Evolutionary conservation across 306 rosid genomes (phyloP).

Genomic region (Clitoria ternatea): DNA sequence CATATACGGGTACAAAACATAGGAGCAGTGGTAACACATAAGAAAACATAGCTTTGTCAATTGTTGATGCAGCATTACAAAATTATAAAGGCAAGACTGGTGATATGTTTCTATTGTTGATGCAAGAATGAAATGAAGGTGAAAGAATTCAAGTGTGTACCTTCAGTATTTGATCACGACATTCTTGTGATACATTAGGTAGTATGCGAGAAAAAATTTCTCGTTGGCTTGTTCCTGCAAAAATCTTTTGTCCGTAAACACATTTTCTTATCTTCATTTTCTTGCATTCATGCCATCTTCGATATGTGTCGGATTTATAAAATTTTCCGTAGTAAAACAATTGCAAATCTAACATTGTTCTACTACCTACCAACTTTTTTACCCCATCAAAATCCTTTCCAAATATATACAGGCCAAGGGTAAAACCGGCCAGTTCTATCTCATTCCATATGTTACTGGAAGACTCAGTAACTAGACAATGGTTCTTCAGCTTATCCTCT

Average conservation of each 20-base stretch:
- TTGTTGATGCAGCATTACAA: no score
- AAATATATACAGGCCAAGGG: conserved; percentile 59
- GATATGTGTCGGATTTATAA: conserved; percentile 41
- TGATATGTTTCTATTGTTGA: no score
- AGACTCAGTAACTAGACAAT: conserved; percentile 40
- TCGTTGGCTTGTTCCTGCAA: conserved; percentile 51
- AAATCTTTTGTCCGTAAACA: conserved; percentile 43
- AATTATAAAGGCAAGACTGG: no score
- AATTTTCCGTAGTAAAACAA: conserved; percentile 60
- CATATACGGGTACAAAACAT: background rate
- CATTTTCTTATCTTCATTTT: conserved; percentile 37
- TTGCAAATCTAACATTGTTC: conserved; percentile 43
- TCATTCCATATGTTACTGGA: conserved; percentile 38
- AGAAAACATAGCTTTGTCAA: no score
- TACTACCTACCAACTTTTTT: conserved; percentile 48
- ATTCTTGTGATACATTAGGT: conserved; percentile 33
- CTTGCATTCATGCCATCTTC: conserved; percentile 43
- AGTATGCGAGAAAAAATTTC: conserved; percentile 55
- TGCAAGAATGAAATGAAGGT: background rate
- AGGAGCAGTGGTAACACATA: no score
- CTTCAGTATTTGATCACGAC: conserved; percentile 35
- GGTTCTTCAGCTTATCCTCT: conserved; percentile 19
- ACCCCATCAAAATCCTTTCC: conserved; percentile 50
- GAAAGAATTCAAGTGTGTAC: conserved; percentile 27
- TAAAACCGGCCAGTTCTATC: conserved; percentile 48